Conservation (phyloP, 257 asterid genomes). For the Ilex aquifolium region DNA sequence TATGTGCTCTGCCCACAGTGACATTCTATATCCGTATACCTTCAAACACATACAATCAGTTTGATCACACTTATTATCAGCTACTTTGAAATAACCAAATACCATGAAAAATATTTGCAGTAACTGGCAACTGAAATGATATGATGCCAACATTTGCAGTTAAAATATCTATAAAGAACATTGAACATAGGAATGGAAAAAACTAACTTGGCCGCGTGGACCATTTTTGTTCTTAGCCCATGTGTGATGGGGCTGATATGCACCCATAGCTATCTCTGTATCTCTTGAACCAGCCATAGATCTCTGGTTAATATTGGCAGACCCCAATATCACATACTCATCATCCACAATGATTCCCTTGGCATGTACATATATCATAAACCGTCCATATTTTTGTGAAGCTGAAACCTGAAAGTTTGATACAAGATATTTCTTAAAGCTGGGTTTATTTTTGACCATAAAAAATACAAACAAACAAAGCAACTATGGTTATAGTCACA, state of each 20-base stretch:
- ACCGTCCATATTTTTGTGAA: slow-evolving; percentile 48
- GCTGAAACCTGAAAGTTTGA: slow-evolving; percentile 25
- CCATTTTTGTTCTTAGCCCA: slow-evolving; percentile 47
- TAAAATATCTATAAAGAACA: neutral
- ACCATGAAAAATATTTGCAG: too few species aligned
- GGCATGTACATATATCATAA: slow-evolving; percentile 81
- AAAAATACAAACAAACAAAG: too few species aligned
- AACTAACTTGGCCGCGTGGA: slow-evolving; percentile 67
- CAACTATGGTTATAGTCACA: too few species aligned
- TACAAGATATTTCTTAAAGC: neutral
- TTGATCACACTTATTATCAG: neutral
- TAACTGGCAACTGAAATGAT: too few species aligned
- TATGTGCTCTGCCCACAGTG: slow-evolving; percentile 81
- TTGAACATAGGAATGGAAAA: neutral
- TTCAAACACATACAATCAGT: slow-evolving; percentile 17
- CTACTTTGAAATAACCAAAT: too few species aligned
- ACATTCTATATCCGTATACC: slow-evolving; percentile 80
- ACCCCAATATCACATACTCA: slow-evolving; percentile 69
- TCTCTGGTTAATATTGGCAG: slow-evolving; percentile 80
- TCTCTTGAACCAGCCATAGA: slow-evolving; percentile 91
- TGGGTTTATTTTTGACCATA: too few species aligned
- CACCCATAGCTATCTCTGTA: slow-evolving; percentile 89
- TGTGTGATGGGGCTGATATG: slow-evolving; percentile 71
- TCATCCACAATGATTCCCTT: slow-evolving; percentile 88
- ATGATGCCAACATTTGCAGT: neutral